Percentiles rank a stretch among this genome's conserved stretches.
These are phyloP conservation scores for Capniomyces stellatus DNA, from an alignment of 371 early-diverging fungal genomes.

Conservation along the genomic window DNA sequence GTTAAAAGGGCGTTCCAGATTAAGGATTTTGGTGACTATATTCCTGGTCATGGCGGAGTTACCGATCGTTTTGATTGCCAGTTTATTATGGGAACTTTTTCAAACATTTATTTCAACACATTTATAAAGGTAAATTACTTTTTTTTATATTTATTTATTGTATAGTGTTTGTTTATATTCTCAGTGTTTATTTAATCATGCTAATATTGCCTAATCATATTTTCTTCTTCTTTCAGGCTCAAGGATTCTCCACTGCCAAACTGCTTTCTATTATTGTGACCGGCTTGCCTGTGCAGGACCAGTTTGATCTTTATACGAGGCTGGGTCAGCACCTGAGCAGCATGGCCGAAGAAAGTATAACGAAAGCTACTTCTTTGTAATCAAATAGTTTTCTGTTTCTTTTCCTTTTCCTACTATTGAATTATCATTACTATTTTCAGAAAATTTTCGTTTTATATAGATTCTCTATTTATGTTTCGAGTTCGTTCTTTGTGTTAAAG, in stretches of 20 bases:
- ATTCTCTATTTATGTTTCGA: too few relatives aligned
- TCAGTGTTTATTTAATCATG: not conserved
- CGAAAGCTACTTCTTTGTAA: too few relatives aligned
- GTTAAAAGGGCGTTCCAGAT: conserved; percentile 96
- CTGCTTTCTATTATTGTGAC: not conserved
- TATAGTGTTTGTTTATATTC: too few relatives aligned
- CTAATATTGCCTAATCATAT: not conserved
- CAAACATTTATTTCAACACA: conserved; percentile 76
- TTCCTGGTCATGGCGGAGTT: conserved; percentile 98
- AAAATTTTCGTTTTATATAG: too few relatives aligned
- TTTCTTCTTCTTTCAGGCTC: not conserved
- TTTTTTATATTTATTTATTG: not conserved
- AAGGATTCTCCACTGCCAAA: conserved; percentile 1
- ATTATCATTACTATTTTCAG: too few relatives aligned
- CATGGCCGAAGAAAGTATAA: too few relatives aligned
- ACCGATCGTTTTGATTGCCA: conserved; percentile 98
- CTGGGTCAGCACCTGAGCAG: not conserved
- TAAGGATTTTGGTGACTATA: conserved; percentile 95
- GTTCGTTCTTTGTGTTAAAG: too few relatives aligned
- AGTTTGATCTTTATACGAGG: not conserved
- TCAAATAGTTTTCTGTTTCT: too few relatives aligned
- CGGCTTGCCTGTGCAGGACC: not conserved
- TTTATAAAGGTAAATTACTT: conserved; percentile 46
- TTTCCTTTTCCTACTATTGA: too few relatives aligned
- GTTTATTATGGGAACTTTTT: conserved; percentile 92